Conservation (phyloP, 495 filamentous ascomycete genomes). For the Hyaloscypha hepaticicola region DNA sequence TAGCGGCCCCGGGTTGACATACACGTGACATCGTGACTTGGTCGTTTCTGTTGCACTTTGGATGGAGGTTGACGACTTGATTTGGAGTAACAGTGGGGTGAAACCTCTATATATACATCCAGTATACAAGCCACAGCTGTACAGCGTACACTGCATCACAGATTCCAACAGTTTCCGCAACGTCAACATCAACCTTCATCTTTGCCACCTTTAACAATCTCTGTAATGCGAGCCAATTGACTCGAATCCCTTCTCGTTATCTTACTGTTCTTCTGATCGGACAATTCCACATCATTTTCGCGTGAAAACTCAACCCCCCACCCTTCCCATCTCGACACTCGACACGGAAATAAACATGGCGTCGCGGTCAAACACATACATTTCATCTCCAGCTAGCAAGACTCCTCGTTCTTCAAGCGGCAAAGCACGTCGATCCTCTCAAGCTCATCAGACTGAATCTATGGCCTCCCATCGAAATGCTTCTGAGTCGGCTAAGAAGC, state of each 20-base stretch:
- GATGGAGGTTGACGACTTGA: too few relatives aligned
- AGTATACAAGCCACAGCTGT: too few relatives aligned
- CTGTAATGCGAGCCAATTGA: not conserved
- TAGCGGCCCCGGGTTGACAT: not conserved
- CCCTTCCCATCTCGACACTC: too few relatives aligned
- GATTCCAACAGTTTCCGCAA: too few relatives aligned
- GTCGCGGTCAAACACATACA: not conserved
- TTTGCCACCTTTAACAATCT: not conserved
- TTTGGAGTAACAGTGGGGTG: too few relatives aligned
- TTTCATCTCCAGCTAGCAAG: not conserved
- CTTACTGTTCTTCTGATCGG: not conserved
- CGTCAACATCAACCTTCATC: too few relatives aligned
- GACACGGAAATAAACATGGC: not conserved
- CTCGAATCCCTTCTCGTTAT: not conserved
- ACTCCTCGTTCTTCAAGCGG: not conserved
- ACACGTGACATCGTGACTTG: not conserved
- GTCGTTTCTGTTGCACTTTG: too few relatives aligned
- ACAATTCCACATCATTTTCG: not conserved
- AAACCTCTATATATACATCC: too few relatives aligned
- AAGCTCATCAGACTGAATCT: not conserved
- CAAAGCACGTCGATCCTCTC: not conserved
- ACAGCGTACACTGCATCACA: too few relatives aligned
- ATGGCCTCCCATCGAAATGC: not conserved
- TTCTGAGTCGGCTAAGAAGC: conserved; percentile 19
- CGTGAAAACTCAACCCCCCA: too few relatives aligned